Evolutionary conservation across 2,329 filamentous ascomycete genomes (phyloP).

Genomic region (Acephala macrosclerotiorum): DNA sequence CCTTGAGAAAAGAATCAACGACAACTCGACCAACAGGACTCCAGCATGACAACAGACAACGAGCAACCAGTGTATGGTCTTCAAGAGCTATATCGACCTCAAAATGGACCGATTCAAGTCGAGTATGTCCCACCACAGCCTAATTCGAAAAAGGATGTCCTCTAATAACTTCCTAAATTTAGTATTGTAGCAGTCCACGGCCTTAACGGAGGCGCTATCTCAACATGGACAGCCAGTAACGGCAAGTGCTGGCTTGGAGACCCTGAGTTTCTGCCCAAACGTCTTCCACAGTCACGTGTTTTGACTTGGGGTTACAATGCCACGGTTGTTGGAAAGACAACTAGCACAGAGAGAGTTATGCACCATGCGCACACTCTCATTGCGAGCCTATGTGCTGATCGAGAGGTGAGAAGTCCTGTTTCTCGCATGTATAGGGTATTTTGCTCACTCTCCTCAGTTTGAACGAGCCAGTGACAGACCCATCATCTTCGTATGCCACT

Average conservation of each 20-base stretch:
- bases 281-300: not conserved
- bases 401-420: not conserved
- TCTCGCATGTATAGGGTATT: not conserved
- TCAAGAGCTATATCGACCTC: not conserved
- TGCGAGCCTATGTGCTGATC: not conserved
- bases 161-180: too few species aligned
- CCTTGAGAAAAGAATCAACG: too few species aligned
- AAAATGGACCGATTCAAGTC: not conserved
- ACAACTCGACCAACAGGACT: too few species aligned
- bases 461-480: not conserved
- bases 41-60: not conserved
- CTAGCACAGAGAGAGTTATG: not conserved
- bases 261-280: not conserved
- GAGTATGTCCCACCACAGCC: too few species aligned
- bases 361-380: not conserved
- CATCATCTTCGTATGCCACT: conserved; percentile 1
- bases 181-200: not conserved
- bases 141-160: too few species aligned
- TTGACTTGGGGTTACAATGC: not conserved
- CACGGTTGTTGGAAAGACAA: not conserved
- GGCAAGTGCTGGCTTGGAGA: not conserved
- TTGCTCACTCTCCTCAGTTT: not conserved
- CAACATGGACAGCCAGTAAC: not conserved
- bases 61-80: not conserved
- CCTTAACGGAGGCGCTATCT: not conserved